phyloP scores from a whole-genome alignment of 495 filamentous ascomycete genomes.

The Podospora didyma region DNA sequence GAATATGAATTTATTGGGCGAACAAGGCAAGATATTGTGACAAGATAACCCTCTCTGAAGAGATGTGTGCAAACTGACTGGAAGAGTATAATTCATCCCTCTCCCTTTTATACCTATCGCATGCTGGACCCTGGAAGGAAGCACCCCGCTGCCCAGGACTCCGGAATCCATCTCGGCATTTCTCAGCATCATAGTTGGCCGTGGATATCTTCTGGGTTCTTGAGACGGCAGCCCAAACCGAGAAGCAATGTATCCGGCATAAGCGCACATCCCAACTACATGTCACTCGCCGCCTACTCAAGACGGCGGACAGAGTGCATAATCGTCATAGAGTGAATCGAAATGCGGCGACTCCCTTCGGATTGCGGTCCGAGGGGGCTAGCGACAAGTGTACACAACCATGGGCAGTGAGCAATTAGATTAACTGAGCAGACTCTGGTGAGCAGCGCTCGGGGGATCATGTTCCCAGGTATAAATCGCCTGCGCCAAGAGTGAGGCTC shows the following conservation, averaged over 20 bases:
- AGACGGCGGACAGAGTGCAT: background rate
- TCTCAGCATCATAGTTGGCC: no score
- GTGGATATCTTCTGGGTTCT: background rate
- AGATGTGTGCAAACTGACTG: no score
- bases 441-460: background rate
- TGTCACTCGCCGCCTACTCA: background rate
- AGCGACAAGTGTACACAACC: no score
- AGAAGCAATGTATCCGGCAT: background rate
- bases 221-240: background rate
- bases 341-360: no score
- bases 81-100: background rate
- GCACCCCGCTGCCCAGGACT: background rate
- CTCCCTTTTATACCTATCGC: background rate
- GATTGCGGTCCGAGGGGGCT: no score
- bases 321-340: no score
- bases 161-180: no score
- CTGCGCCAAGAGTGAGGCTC: no score
- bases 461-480: background rate
- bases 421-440: background rate
- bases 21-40: background rate
- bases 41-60: background rate
- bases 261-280: background rate
- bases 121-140: background rate
- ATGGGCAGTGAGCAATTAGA: background rate
- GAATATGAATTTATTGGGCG: background rate